Base-by-base conservation (phyloP, 352 stramenopile species). In the Phytophthora syringae region DNA sequence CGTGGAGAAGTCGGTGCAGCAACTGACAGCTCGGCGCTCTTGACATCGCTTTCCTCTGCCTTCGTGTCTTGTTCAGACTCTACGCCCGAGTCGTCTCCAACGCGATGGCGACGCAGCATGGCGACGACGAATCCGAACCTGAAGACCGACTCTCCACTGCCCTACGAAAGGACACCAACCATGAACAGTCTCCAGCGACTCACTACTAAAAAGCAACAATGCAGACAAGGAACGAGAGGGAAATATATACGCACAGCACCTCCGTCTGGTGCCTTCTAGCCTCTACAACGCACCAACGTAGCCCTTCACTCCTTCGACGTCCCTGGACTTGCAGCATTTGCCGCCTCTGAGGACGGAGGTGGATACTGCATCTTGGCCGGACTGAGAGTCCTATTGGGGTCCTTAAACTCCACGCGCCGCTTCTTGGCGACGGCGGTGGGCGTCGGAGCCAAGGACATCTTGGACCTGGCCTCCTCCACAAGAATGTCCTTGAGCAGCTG, bases 401-500 rank as follows among this genome's bases (percentile, higher is more conserved):
- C 51, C 15, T 56, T 62, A 57, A 72, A 67, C 27, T 82, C 71
- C 40, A 80, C 57, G 49, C 71, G 74, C 50, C 69, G 59, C 62
- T 82, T 85, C 58, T 80, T 80, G 10, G 47, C 15, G 2, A 32
- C 12, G 21, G 48, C 42, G 0, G 36, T 30, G 20, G 40, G 10
- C 15, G 48, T 34, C 37, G 50, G 16, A 18, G 15, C 45, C n/a
- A 49, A 60, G 16, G 74, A 52, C 39, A 63, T 66, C 67, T 91
- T 90, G 20, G 77, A 82, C 13, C 67, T 70, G 20, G 84, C 80
- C 64, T 93, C 84, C 25, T 82, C 67, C 32, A 91, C 76, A 50
- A 93, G 67, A 43, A 93, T 82, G 28, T 86, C 79, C 52, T 93
- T 93, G 0, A 93, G 74, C 53, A 88, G 68, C 43, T 87, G 70